Evolutionary conservation across 148 eudicot genomes (phyloP).

Genomic region (Amaranthus palmeri): DNA sequence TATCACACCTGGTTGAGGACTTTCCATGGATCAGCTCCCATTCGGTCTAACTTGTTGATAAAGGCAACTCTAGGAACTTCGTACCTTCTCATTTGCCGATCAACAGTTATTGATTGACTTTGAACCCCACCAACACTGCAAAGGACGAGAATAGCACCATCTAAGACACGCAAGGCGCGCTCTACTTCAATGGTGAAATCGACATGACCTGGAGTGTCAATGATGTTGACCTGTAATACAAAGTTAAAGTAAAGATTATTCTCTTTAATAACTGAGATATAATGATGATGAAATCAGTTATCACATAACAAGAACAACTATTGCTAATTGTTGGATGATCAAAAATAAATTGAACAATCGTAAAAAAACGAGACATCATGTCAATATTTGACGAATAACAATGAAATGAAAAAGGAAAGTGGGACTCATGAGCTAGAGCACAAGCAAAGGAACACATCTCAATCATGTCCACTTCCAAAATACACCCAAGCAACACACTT

Average conservation of each 20-base stretch:
- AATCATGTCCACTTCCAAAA: too few relatives aligned
- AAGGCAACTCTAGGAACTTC: conserved; percentile 96
- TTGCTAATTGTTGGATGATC: neutral
- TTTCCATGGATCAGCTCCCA: conserved; percentile 99
- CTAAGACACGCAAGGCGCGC: conserved; percentile 97
- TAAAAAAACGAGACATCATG: neutral
- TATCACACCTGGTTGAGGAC: conserved; percentile 83
- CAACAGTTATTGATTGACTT: conserved; percentile 97
- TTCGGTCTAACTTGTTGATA: conserved; percentile 89
- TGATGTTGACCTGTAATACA: conserved; percentile 73
- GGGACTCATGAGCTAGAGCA: too few relatives aligned
- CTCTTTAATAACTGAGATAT: neutral
- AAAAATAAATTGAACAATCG: neutral
- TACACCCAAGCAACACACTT: too few relatives aligned
- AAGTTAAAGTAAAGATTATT: neutral
- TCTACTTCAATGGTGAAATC: conserved; percentile 99
- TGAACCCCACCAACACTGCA: conserved; percentile 99
- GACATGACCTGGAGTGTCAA: conserved; percentile 97
- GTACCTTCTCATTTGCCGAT: conserved; percentile 97
- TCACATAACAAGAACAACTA: neutral
- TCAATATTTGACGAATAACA: neutral
- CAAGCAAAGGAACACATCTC: too few relatives aligned
- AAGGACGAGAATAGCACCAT: conserved; percentile 97
- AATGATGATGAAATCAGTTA: too few relatives aligned
- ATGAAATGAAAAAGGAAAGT: neutral